Conservation (phyloP, 2,329 filamentous ascomycete genomes). For the Claviceps africana region DNA sequence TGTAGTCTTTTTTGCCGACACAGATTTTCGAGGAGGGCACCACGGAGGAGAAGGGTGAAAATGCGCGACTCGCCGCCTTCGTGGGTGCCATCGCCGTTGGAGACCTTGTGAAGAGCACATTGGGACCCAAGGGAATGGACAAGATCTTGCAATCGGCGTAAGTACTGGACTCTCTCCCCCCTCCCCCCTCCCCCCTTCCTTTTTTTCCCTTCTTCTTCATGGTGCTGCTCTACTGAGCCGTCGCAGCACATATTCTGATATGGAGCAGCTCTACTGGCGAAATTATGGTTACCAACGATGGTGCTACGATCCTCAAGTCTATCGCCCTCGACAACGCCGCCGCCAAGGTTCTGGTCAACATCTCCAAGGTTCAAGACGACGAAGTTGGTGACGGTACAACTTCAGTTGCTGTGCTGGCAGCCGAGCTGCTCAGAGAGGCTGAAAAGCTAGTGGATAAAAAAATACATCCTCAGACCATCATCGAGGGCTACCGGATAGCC, state of each 20-base stretch:
- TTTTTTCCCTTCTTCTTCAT: neutral
- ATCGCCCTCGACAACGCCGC: conserved; percentile 98
- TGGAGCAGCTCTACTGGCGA: conserved; percentile 69
- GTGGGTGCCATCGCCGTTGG: conserved; percentile 96
- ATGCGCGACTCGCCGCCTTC: conserved; percentile 95
- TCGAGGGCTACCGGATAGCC: conserved; percentile 96
- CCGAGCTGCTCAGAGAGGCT: conserved; percentile 87
- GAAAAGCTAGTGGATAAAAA: conserved; percentile 97
- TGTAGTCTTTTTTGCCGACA: conserved; percentile 63
- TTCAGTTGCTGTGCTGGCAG: conserved; percentile 89
- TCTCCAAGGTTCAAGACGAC: conserved; percentile 98
- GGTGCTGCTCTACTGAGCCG: neutral
- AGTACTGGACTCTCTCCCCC: conserved; percentile 21
- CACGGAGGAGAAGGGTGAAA: conserved; percentile 95
- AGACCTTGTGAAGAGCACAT: conserved; percentile 90
- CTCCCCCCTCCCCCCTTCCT: neutral
- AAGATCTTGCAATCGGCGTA: conserved; percentile 94
- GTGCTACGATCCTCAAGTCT: conserved; percentile 93
- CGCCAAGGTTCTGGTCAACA: conserved; percentile 96
- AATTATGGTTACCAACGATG: conserved; percentile 98
- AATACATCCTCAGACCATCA: conserved; percentile 98
- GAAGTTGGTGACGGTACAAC: conserved; percentile 97
- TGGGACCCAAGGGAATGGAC: conserved; percentile 98
- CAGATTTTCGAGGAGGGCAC: conserved; percentile 98
- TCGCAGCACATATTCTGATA: conserved; percentile 5